Evolutionary conservation across 805 yeast species (phyloP), one percentile per base, ranked within the genome.

Genomic region (Starmerella sirachaensis): DNA sequence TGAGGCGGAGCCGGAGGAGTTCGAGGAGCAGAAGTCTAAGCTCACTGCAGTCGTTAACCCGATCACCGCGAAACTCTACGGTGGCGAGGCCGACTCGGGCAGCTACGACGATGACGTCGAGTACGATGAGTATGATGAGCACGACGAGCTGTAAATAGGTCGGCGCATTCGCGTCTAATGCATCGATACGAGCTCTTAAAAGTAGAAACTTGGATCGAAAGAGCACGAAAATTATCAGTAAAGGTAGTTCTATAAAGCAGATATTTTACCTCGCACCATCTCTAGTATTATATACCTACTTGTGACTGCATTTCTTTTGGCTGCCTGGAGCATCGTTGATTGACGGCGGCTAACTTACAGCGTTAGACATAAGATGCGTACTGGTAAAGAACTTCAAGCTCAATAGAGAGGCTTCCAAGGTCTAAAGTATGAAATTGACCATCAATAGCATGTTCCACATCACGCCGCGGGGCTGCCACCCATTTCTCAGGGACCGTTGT

Each of bases 1-100:
- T 41, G 66, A 81, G 46, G 96, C 96, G 31, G 72, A 93, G 36
- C 72, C 79, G 55, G 96, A 86, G 63, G 98, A 91, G 56, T 79
- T 81, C 52, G 93, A 83, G 40, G 96, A 85, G 62, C 93, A 85
- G 66, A 82, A 74, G 64, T 86, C 80, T 53, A 65, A 79, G 57
- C 72, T 88, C 61, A 72, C 78, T 46, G 72, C 79, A 53, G 66
- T 79, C 55, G 94, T 94, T 33, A 77, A 78, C 62, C 96, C 97
- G 61, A 86, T 91, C 55, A 82, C 94, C 35, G 71, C 88, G 48
- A 91, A 88, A 69, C 65, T 88, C 41, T 80, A 79, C 61, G 70
- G 63, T 18, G 65, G 61, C 18, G 73, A 59, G 28, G 70, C 61
- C 25, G 78, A 69, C 13, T 78, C 70, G 13, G 80, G 70, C 35